Conservation (phyloP, 1,284 basidiomycete species). For the Puccinia horiana region DNA sequence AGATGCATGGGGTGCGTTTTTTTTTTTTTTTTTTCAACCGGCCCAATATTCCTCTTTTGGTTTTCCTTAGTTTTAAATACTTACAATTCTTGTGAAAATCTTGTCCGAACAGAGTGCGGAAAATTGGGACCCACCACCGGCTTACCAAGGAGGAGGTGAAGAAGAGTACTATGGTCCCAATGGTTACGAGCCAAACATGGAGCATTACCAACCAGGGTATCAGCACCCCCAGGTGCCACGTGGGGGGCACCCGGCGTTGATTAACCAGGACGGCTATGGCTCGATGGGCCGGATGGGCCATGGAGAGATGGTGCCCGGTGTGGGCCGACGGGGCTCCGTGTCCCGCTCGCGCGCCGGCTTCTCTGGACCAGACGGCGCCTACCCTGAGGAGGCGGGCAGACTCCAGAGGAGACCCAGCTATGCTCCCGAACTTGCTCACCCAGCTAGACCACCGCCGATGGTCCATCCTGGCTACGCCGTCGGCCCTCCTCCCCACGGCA, state of each 20-base stretch:
- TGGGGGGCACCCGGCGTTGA: not conserved
- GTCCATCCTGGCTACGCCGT: not conserved
- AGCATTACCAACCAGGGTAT: not conserved
- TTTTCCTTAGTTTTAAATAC: not conserved
- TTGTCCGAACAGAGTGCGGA: conserved; percentile 11
- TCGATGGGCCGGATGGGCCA: conserved; percentile 1
- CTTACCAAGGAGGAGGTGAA: conserved; percentile 36
- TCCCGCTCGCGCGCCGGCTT: not conserved
- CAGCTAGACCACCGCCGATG: not conserved
- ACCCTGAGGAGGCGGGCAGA: not conserved
- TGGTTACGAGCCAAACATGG: conserved; percentile 9
- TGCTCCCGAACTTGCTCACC: not conserved
- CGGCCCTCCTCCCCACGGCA: not conserved
- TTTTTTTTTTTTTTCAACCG: not conserved
- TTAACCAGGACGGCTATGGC: not conserved
- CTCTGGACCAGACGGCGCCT: not conserved
- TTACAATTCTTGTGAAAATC: not conserved
- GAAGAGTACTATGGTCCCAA: not conserved
- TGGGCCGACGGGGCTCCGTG: conserved; percentile 1
- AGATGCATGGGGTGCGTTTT: conserved; percentile 15
- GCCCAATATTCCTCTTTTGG: not conserved
- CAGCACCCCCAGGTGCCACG: not conserved
- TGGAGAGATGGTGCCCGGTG: not conserved
- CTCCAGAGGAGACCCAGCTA: conserved; percentile 22
- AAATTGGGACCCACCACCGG: conserved; percentile 46